Evolutionary conservation across 768 basidiomycete species (phyloP), one percentile per base, ranked within the genome.

Genomic region (Termitomyces sp.): DNA sequence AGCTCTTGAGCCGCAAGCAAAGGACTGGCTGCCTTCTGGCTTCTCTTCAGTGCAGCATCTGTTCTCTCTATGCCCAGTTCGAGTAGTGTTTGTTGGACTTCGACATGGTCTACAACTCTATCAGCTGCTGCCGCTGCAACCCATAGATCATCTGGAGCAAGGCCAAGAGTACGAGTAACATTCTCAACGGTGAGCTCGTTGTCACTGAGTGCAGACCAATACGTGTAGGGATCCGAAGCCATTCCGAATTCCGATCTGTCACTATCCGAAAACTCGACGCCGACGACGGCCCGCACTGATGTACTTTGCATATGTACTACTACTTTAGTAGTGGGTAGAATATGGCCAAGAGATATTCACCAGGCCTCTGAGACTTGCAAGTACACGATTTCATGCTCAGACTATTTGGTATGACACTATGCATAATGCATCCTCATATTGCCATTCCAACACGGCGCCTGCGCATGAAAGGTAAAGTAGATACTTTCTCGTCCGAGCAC

Each of bases 121-220:
- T 91, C 89, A 25, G 76, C 72, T 62, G 83, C 88, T 2, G 90
- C 89, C n/a, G 86, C 82, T 37, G 79, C 79, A 16, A 85, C 86
- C 90, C 91, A 94, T 9, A 85, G 70, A 68, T 94, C 87, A 63
- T 92, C 84, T 41, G 73, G 69, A 40, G 88, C 71, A 23, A 72
- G 63, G 9, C 68, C 72, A 19, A 94, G 77, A 19, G 77, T 63
- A 23, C 79, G 64, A 23, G 73, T 68, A 27, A 89, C 71, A 41
- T 66, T 64, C 47, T 82, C 76, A 0, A 71, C 63, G 3, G 83
- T 83, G 55, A 92, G 64, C n/a, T 86, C 76, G 37, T 76, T 68
- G 69, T 91, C 82, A 37, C 73, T 60, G 54, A 87, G 76, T 44
- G 68, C 63, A 52, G 73, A 70, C 91, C 91, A 93, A 62, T 70